These are phyloP conservation scores for Cicer pinnatifidum DNA, from an alignment of 306 rosid species.

Conservation along the genomic window DNA sequence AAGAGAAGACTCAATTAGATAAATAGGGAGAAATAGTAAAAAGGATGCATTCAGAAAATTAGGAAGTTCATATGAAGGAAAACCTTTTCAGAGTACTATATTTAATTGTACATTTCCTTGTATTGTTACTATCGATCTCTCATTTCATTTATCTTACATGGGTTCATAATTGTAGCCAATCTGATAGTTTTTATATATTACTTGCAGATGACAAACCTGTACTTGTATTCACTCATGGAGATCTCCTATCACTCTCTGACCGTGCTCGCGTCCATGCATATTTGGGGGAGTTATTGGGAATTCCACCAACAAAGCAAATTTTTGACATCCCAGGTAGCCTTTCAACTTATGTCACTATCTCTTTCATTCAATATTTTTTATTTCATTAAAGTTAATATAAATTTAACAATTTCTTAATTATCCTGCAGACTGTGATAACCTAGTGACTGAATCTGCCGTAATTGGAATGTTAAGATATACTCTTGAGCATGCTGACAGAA, in stretches of 20 bases:
- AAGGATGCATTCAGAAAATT: neutral
- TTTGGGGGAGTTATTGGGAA: constrained; percentile 74
- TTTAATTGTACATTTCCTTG: neutral
- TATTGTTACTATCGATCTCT: neutral
- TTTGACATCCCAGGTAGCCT: constrained; percentile 84
- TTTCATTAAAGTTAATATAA: neutral
- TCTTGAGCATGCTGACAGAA: constrained; percentile 84
- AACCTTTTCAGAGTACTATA: neutral
- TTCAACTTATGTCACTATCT: constrained; percentile 23
- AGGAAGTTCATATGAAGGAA: neutral
- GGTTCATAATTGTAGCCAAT: neutral
- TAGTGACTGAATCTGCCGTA: constrained; percentile 57
- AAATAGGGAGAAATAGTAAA: neutral
- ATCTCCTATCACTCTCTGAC: constrained; percentile 71
- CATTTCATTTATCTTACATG: neutral
- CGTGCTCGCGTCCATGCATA: constrained; percentile 62
- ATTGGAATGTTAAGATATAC: constrained; percentile 67
- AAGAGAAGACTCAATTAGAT: neutral
- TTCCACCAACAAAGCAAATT: constrained; percentile 74
- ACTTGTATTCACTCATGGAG: constrained; percentile 82
- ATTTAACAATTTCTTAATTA: constrained; percentile 10
- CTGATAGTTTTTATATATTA: constrained; percentile 21
- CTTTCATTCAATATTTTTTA: constrained; percentile 7
- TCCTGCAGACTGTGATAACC: constrained; percentile 63
- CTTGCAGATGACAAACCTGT: constrained; percentile 85